Evolutionary conservation across 306 rosid genomes (phyloP).

Genomic region (Vigna mungo): DNA sequence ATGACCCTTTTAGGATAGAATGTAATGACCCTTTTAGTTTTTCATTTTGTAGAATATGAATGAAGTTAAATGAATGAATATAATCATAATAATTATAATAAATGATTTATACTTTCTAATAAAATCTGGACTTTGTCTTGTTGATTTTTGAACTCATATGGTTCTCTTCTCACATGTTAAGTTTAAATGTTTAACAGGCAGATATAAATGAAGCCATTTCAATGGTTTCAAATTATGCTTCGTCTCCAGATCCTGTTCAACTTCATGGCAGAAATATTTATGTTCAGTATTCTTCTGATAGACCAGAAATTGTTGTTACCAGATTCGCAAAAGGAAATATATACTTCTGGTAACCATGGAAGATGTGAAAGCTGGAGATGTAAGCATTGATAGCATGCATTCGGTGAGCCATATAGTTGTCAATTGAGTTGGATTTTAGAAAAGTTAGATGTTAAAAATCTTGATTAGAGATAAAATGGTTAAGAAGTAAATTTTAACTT

Average conservation of each 20-base stretch:
- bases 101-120: not conserved
- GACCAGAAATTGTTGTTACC: slow-evolving; percentile 80
- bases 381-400: slow-evolving; percentile 86
- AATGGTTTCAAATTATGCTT: slow-evolving; percentile 86
- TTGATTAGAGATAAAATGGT: too few species aligned
- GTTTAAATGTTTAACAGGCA: slow-evolving; percentile 54
- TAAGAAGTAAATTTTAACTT: too few species aligned
- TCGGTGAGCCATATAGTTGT: slow-evolving; percentile 56
- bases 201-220: slow-evolving; percentile 87
- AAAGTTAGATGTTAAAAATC: too few species aligned
- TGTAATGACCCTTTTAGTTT: not conserved
- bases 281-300: slow-evolving; percentile 84
- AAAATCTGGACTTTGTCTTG: not conserved
- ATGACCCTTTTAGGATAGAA: not conserved
- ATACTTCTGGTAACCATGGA: slow-evolving; percentile 80
- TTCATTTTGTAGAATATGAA: not conserved
- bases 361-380: slow-evolving; percentile 86
- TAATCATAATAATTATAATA: not conserved
- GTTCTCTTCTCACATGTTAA: slow-evolving; percentile 16
- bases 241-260: slow-evolving; percentile 80
- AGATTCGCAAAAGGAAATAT: slow-evolving; percentile 86
- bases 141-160: not conserved
- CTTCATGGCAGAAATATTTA: slow-evolving; percentile 81
- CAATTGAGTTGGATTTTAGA: not conserved
- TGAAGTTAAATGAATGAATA: not conserved